phyloP scores from a whole-genome alignment of 306 rosid species.

The Adenanthera pavonina region DNA sequence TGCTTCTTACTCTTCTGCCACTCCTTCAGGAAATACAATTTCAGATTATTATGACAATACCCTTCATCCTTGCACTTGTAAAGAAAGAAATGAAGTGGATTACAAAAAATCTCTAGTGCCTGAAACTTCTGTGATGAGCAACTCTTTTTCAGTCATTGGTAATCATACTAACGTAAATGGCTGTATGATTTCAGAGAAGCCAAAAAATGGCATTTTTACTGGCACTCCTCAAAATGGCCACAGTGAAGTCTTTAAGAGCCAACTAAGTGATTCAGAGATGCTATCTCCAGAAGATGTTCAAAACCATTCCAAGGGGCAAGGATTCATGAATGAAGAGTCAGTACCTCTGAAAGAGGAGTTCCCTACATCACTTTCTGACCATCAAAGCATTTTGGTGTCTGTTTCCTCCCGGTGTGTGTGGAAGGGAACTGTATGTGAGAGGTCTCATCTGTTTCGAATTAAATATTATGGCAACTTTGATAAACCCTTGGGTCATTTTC shows the following conservation, averaged over 20 bases:
- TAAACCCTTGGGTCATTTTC: constrained; percentile 89
- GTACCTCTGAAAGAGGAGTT: constrained; percentile 68
- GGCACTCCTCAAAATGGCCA: constrained; percentile 46
- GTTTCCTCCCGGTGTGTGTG: constrained; percentile 93
- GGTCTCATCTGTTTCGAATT: constrained; percentile 92
- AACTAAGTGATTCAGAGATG: constrained; percentile 41
- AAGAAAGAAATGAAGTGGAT: constrained; percentile 46
- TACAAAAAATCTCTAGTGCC: constrained; percentile 35
- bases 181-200: constrained; percentile 44
- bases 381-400: constrained; percentile 96
- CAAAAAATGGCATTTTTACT: constrained; percentile 43
- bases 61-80: constrained; percentile 41
- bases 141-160: constrained; percentile 32
- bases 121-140: constrained; percentile 50
- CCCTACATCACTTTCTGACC: constrained; percentile 89
- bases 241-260: constrained; percentile 46
- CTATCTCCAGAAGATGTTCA: constrained; percentile 52
- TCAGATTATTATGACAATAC: constrained; percentile 46
- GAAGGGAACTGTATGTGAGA: constrained; percentile 98
- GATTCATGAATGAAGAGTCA: constrained; percentile 49
- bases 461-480: constrained; percentile 96
- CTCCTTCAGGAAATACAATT: constrained; percentile 47
- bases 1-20: constrained; percentile 46
- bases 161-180: constrained; percentile 47
- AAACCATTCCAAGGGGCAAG: constrained; percentile 45